Conservation (phyloP, 2,329 filamentous ascomycete genomes). For the Fusarium sp. region DNA sequence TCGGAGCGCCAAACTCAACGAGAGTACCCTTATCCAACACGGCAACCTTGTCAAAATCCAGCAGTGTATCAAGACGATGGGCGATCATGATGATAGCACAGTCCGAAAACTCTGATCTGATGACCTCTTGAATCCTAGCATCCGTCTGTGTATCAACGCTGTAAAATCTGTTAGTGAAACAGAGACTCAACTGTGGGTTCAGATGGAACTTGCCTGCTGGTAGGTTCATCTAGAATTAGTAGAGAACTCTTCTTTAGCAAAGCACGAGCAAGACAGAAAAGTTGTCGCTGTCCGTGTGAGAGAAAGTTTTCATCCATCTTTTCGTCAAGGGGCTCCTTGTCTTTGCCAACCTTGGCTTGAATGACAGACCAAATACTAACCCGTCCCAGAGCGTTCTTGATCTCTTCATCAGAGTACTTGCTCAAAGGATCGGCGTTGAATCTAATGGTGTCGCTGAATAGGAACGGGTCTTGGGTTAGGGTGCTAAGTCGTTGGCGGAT, state of each 20-base stretch:
- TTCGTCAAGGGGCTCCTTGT: slow-evolving; percentile 44
- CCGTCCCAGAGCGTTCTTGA: slow-evolving; percentile 58
- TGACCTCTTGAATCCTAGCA: slow-evolving; percentile 45
- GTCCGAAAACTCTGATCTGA: slow-evolving; percentile 46
- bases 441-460: slow-evolving; percentile 61
- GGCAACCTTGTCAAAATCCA: slow-evolving; percentile 51
- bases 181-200: neutral
- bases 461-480: slow-evolving; percentile 65
- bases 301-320: slow-evolving; percentile 52
- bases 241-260: slow-evolving; percentile 44
- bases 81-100: slow-evolving; percentile 52
- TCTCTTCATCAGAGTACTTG: slow-evolving; percentile 53
- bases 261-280: slow-evolving; percentile 49
- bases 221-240: slow-evolving; percentile 54
- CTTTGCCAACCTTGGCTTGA: slow-evolving; percentile 51
- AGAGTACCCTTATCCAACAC: slow-evolving; percentile 47
- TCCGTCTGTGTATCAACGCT: slow-evolving; percentile 49
- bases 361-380: slow-evolving; percentile 61
- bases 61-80: slow-evolving; percentile 48
- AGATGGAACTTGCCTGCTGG: slow-evolving; percentile 47
- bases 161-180: slow-evolving; percentile 6
- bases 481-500: slow-evolving; percentile 54
- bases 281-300: slow-evolving; percentile 50
- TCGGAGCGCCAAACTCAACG: slow-evolving; percentile 46
- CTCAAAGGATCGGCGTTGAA: slow-evolving; percentile 62